Evolutionary conservation across 768 basidiomycete genomes (phyloP), one percentile per base, ranked within the genome.

Genomic region (Naganishia friedmannii): DNA sequence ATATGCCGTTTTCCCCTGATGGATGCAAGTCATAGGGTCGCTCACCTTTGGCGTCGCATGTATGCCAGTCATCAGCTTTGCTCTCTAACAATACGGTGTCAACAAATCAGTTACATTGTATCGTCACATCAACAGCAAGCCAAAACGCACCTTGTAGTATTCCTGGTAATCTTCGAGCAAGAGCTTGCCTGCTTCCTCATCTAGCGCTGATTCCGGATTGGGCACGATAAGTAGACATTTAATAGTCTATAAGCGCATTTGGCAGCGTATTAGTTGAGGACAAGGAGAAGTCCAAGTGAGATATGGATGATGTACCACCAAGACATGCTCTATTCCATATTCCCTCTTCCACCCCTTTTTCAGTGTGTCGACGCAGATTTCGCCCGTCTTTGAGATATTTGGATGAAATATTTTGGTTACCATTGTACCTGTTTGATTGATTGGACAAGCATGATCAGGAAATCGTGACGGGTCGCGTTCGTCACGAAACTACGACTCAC

Each of bases 381-480:
- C 93, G 19, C 93, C 93, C 0, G 86, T 81, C 39, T 86, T 85
- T 0, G 93, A 94, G 48, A 98, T 92, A 76, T 98, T 98, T 0
- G 95, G 94, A 76, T 97, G 94, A 82, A 97, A 97, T 68, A 98
- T 94, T 84, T 95, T 96, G 60, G 94, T 96, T n/a, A 80, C 69
- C 17, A 96, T 90, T 84, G 91, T 89, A 77, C 94, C 93, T 95
- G 74, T 21, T 48, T 19, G 69, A 42, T 19, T 23, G 37, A n/a
- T n/a, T n/a, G n/a, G n/a, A 26, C 12, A 28, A 69, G 5, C 8
- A n/a, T 6, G 8, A 26, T 26, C 51, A 53, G 46, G 28, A n/a
- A 19, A 21, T 56, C 26, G 23, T 13, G 28, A 67, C 54, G 31
- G n/a, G 23, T 10, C 34, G 65, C 53, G 21, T 26, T 70, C 53